These are phyloP conservation scores for Petrea volubilis DNA, from an alignment of 257 asterid species.

Conservation along the genomic window DNA sequence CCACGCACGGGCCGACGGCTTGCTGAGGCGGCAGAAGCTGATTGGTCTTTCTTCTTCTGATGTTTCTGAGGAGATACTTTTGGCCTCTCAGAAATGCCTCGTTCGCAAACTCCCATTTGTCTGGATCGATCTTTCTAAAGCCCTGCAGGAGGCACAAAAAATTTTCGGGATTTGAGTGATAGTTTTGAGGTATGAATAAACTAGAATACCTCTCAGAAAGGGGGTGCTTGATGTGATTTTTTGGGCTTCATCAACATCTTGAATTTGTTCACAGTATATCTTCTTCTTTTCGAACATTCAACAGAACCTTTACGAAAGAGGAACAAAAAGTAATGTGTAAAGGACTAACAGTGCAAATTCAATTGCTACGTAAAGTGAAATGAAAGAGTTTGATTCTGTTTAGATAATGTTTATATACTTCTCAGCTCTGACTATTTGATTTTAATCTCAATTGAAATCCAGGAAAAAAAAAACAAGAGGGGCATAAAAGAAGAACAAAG, in stretches of 20 bases:
- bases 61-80: slow-evolving; percentile 57
- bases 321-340: slow-evolving; percentile 34
- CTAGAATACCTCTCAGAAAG: slow-evolving; percentile 23
- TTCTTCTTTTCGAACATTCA: slow-evolving; percentile 31
- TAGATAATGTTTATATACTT: too few relatives aligned
- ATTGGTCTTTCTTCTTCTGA: slow-evolving; percentile 55
- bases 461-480: not conserved
- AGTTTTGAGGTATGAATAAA: not conserved
- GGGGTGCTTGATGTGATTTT: slow-evolving; percentile 5
- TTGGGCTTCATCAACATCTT: slow-evolving; percentile 42
- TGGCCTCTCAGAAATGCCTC: slow-evolving; percentile 68
- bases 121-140: slow-evolving; percentile 83
- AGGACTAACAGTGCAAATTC: slow-evolving; percentile 13
- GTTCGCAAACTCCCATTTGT: slow-evolving; percentile 87
- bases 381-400: not conserved
- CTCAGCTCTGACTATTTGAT: too few relatives aligned
- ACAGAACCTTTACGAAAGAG: slow-evolving; percentile 45
- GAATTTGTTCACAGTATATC: slow-evolving; percentile 33
- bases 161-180: slow-evolving; percentile 19
- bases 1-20: slow-evolving; percentile 45
- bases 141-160: slow-evolving; percentile 61
- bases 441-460: not conserved
- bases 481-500: not conserved
- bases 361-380: not conserved
- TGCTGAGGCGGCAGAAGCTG: slow-evolving; percentile 34